Evolutionary conservation across 2,329 filamentous ascomycete genomes (phyloP), one percentile per base, ranked within the genome.

Genomic region (Scedosporium minutisporum): DNA sequence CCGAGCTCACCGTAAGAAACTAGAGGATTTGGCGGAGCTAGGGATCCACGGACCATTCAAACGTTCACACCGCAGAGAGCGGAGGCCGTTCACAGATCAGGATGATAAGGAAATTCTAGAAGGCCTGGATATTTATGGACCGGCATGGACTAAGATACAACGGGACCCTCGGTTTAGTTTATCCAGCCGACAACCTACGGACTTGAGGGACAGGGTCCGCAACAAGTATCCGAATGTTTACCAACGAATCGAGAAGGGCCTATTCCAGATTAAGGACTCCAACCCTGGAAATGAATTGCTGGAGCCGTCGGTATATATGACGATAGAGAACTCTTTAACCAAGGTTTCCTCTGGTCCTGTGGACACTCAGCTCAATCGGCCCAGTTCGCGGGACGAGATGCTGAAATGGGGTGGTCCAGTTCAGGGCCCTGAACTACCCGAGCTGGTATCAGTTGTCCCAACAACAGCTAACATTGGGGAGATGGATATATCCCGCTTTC

Each of bases 81-180:
- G 85, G 58, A 77, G 82, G 3, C 80, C 83, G 0, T 88, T 87
- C 65, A 84, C 84, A 0, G 82, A 84, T 29, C 78, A 85, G 65
- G 86, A 88, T 64, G 86, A 88, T 67, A 75, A 75, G 33, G 82
- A 86, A 65, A 88, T 88, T 55, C 74, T 87, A 1, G 76, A 82
- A 64, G 86, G 86, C 0, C 80, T 87, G 44, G 75, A 83, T 46
- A 69, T 78, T 3, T 86, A 87, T 68, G 85, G 85, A 0, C 82
- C 85, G 7, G 80, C 83, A 7, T 88, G 86, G 85, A 86, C 84
- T 60, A 84, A 82, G 70, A 88, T 88, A 21, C 84, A 86, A 68
- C 78, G 84, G 42, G 84, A 88, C 64, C 72, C 80, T 14, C 76
- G 76, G 29, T 86, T 84, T 71, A 76, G 84, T 64, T 74, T 88